Evolutionary conservation across 805 yeast genomes (phyloP), one percentile per base, ranked within the genome.

Genomic region (Yarrowia osloensis): DNA sequence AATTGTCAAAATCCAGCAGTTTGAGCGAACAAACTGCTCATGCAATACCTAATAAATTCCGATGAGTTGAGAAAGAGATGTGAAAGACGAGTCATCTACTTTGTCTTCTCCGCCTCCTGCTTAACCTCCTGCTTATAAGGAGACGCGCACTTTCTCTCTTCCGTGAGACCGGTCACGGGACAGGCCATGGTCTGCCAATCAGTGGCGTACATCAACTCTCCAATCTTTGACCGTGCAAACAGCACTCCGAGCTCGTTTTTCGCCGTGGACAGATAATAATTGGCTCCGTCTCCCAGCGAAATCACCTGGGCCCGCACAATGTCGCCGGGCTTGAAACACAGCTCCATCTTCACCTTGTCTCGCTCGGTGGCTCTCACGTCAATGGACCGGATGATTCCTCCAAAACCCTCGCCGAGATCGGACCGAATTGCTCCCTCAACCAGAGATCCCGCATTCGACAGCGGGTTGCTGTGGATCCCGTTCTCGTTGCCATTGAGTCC

Each of bases 161-260:
- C 98, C 13, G 85, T 77, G 11, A 82, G 84, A 1, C 97, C 97
- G 2, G 93, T 86, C 28, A 77, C 79, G 2, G 91, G 87, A 69
- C 90, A 86, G 35, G 88, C 82, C 98, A 96, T 95, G 13, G 91
- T 89, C 77, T 91, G 93, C 98, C 98, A 95, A 77, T 95, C 98
- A 49, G 91, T 78, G 1, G 99, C 96, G 72, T 87, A 88, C 91
- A 95, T 86, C 67, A 86, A 77, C 40, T 85, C 86, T 1, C 97
- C 97, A 12, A 83, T 80, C 3, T 86, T 86, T 19, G 87, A 88
- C 22, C 77, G 84, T 5, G 98, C 98, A 76, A 93, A 90, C 1
- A 95, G 88, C 4, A 95, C 99, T 2, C 99, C 99, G 44, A 94
- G 79, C 73, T 94, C 97, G 76, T 94, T 91, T 70, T 88, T 81